A percentile compares a stretch with the other conserved stretches of the same genome.
Evolutionary conservation across 129 eudicot species (phyloP).

Genomic region (Saposhnikovia divaricata): DNA sequence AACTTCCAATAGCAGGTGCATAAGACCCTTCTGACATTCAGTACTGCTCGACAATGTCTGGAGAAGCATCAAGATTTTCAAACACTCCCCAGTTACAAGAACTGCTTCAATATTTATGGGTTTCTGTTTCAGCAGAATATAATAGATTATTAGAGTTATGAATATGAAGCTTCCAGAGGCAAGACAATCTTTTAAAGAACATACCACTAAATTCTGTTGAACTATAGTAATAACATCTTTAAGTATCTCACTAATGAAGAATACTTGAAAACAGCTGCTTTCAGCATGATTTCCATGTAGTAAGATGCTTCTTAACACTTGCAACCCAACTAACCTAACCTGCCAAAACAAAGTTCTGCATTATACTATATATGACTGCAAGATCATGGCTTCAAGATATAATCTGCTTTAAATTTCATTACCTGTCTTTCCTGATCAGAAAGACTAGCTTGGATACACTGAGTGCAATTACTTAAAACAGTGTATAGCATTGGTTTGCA

Average conservation of each 20-base stretch:
- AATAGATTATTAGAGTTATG: slow-evolving; percentile 9
- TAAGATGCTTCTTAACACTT: slow-evolving; percentile 53
- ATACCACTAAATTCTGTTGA: slow-evolving; percentile 51
- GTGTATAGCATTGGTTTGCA: slow-evolving; percentile 32
- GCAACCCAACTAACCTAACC: slow-evolving; percentile 71
- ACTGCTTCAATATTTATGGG: slow-evolving; percentile 65
- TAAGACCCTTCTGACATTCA: slow-evolving; percentile 60
- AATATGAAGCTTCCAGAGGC: slow-evolving; percentile 9
- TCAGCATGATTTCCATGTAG: slow-evolving; percentile 41
- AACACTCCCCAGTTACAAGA: slow-evolving; percentile 71
- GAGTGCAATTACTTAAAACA: slow-evolving; percentile 33
- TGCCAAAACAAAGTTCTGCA: slow-evolving; percentile 17
- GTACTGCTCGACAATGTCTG: slow-evolving; percentile 55
- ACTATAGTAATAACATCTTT: slow-evolving; percentile 36
- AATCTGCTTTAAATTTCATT: slow-evolving; percentile 13
- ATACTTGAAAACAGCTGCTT: slow-evolving; percentile 36
- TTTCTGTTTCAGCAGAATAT: slow-evolving; percentile 34
- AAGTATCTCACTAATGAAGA: slow-evolving; percentile 76
- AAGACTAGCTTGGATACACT: slow-evolving; percentile 44
- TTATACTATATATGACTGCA: slow-evolving; percentile 8
- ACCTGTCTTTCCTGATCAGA: slow-evolving; percentile 59
- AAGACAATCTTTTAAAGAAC: background rate
- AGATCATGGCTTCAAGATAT: background rate
- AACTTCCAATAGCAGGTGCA: slow-evolving; percentile 74
- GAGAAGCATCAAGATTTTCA: slow-evolving; percentile 70